A percentile compares a stretch with the other conserved stretches of the same genome.
These are phyloP conservation scores for Blastomyces emzantsi DNA, from an alignment of 2,329 filamentous ascomycete genomes.

Conservation along the genomic window DNA sequence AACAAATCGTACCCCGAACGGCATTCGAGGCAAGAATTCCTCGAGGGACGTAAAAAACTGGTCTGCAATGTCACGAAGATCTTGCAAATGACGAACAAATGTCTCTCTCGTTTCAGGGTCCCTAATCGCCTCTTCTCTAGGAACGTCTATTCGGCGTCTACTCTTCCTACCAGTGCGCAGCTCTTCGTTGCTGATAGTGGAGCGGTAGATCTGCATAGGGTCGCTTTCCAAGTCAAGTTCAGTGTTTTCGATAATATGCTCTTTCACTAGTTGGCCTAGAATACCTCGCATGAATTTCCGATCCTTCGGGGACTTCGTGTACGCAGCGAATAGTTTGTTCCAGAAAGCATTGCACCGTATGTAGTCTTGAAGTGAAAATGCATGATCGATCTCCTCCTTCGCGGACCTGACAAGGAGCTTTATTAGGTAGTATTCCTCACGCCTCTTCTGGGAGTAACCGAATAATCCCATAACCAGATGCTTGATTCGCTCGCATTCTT, in stretches of 20 bases:
- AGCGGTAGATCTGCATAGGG: slow-evolving; percentile 92
- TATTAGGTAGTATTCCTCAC: slow-evolving; percentile 93
- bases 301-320: slow-evolving; percentile 83
- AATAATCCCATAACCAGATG: slow-evolving; percentile 94
- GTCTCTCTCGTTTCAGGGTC: slow-evolving; percentile 85
- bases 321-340: slow-evolving; percentile 75
- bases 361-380: slow-evolving; percentile 69
- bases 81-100: slow-evolving; percentile 90
- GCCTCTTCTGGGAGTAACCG: slow-evolving; percentile 90
- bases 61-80: slow-evolving; percentile 88
- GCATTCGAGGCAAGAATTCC: slow-evolving; percentile 76
- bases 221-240: slow-evolving; percentile 91
- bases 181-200: slow-evolving; percentile 94
- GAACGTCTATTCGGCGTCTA: slow-evolving; percentile 70
- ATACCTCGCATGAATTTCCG: slow-evolving; percentile 86
- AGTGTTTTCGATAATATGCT: slow-evolving; percentile 88
- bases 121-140: slow-evolving; percentile 87
- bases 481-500: slow-evolving; percentile 86
- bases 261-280: slow-evolving; percentile 72
- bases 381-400: slow-evolving; percentile 73
- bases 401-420: slow-evolving; percentile 78
- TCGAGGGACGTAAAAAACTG: slow-evolving; percentile 78
- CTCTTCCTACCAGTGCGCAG: slow-evolving; percentile 81
- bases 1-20: slow-evolving; percentile 83
- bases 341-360: slow-evolving; percentile 87